Evolutionary conservation across 305 asterid species (phyloP), one percentile per base, ranked within the genome.

Genomic region (Rubia balearica): DNA sequence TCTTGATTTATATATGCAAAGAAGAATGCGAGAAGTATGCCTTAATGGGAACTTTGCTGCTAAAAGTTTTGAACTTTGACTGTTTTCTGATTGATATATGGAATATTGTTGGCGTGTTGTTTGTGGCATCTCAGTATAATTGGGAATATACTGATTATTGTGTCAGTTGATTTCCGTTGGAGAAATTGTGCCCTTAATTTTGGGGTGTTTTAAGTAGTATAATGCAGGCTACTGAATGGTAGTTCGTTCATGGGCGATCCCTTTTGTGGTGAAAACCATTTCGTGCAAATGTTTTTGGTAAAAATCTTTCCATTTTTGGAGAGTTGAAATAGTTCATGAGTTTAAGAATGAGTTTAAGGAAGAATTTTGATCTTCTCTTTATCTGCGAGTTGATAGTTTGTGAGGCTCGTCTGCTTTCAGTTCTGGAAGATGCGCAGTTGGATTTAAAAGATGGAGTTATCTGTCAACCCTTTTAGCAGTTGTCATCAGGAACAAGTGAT

Each of bases 141-240:
- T 66, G 27, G 62, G 24, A 41, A 36, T 74, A 43, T 59, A 16
- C 45, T 73, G 76, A 51, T 61, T 33, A n/a, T 14, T 59, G 42
- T 17, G 10, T 33, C 69, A 51, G 22, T 61, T n/a, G 51, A 5
- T 45, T 65, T 21, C 8, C 36, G 2, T 40, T 21, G 24, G 49
- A 48, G 60, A 40, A 11, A 17, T 51, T 33, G 55, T 8, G 11
- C 27, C 22, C 70, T 16, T 17, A 48, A 64, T 64, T 59, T 22
- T 74, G 13, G 21, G 41, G 0, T 10, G 56, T 62, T 73, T 46
- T 21, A 60, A 41, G 16, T 40, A 24, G 19, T 61, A 19, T 60
- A 14, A 64, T 69, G 41, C 14, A 6, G 64, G 27, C 53, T 19
- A 8, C 65, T 36, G 45, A 12, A 33, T n/a, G 45, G 14, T 19